Percentiles rank a stretch among this genome's conserved stretches.
These are phyloP conservation scores for Poa annua DNA, from an alignment of 176 grass and related monocot genomes.

Conservation along the genomic window DNA sequence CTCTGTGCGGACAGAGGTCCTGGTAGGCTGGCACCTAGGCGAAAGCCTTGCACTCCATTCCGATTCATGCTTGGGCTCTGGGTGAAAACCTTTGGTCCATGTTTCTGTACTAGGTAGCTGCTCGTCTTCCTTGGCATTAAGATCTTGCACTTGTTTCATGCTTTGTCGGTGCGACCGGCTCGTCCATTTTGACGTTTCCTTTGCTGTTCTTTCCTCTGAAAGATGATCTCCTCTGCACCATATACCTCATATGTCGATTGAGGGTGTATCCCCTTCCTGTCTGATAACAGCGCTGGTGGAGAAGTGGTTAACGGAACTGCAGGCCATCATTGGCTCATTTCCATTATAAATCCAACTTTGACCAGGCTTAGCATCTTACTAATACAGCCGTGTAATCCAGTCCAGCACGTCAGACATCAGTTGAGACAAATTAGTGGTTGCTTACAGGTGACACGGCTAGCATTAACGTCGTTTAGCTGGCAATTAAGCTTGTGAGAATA, in stretches of 20 bases:
- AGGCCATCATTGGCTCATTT: background rate
- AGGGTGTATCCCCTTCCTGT: background rate
- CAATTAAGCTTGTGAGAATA: no score
- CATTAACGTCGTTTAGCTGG: no score
- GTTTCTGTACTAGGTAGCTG: background rate
- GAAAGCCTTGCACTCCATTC: no score
- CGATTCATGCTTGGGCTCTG: no score
- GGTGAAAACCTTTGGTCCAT: no score
- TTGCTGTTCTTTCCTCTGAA: background rate
- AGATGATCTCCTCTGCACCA: background rate
- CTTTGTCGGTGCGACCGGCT: no score
- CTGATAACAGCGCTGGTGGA: background rate
- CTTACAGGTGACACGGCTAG: background rate
- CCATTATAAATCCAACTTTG: background rate
- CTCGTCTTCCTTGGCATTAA: background rate
- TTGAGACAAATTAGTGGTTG: background rate
- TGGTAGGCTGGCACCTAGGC: no score
- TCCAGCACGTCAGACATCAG: background rate
- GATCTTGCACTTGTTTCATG: background rate
- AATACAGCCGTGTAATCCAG: background rate
- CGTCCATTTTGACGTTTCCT: no score
- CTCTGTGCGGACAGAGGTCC: no score
- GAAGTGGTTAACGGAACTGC: conserved; percentile 2
- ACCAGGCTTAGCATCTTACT: background rate
- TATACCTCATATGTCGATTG: background rate